Evolutionary conservation across 257 asterid genomes (phyloP).

Genomic region (Ilex aquifolium): DNA sequence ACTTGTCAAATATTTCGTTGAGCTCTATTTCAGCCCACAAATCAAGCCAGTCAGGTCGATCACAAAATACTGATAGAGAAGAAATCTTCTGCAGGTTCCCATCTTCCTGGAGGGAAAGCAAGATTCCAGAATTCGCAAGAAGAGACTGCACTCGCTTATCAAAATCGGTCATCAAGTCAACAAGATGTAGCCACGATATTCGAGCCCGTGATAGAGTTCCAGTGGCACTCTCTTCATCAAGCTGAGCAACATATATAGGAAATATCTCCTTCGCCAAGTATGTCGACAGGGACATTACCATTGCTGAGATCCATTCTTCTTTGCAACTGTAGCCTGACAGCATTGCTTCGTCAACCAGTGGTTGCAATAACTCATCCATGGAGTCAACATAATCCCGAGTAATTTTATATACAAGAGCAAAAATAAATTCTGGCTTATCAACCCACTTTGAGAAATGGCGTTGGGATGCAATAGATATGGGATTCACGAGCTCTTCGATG

Average conservation of each 20-base stretch:
- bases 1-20: constrained; percentile 46
- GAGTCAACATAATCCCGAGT: constrained; percentile 91
- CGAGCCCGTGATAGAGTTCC: constrained; percentile 49
- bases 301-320: constrained; percentile 96
- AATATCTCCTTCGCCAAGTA: constrained; percentile 81
- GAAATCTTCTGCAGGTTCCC: constrained; percentile 58
- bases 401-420: constrained; percentile 81
- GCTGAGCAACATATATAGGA: constrained; percentile 45
- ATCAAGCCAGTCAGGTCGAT: constrained; percentile 96
- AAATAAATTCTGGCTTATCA: constrained; percentile 85
- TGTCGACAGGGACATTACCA: constrained; percentile 71
- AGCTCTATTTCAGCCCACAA: constrained; percentile 89
- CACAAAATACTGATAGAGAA: constrained; percentile 69
- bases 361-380: constrained; percentile 92
- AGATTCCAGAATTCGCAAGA: constrained; percentile 65
- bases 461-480: constrained; percentile 70
- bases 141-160: constrained; percentile 66
- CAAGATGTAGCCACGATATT: constrained; percentile 70
- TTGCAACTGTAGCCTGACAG: constrained; percentile 93
- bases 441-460: constrained; percentile 86
- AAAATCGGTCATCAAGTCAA: constrained; percentile 78
- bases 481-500: constrained; percentile 95
- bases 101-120: constrained; percentile 57
- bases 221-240: constrained; percentile 49
- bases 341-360: constrained; percentile 88